Base-by-base conservation (phyloP, 176 grass and related monocot species). In the Metroxylon sagu region DNA sequence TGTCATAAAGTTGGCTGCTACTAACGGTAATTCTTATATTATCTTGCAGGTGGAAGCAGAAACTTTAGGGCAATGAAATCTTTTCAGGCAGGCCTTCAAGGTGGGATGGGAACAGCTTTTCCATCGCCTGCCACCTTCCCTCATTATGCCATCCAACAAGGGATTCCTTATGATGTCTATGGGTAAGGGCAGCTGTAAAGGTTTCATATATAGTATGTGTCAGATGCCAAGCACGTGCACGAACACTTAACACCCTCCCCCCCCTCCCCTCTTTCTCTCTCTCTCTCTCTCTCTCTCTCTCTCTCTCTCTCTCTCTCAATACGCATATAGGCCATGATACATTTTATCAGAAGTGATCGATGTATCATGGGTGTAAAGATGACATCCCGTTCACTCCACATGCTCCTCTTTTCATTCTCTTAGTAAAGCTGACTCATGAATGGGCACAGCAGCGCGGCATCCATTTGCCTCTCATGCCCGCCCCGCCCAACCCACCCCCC, bases 41-140 rank as follows among this genome's bases (percentile, higher is more conserved):
- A 53, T 49, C 3, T 49, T 19, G 25, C 64, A 67, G 66, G 53
- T 25, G 66, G 66, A 14, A 56, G 19, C 66, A 69, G 53, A 15
- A 69, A n/a, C 66, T 48, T 57, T 56, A 69, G 66, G 66, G 53
- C 10, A 18, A 68, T 68, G 65, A 68, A 68, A 68, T 68, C 65
- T 39, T 68, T 68, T 68, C 65, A 56, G 14, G 65, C 48, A 66
- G 64, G 49, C 14, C 6, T 53, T 52, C 64, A 66, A 30, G 50
- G 50, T 66, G 66, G 66, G 18, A 25, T 69, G 66, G 18, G 18
- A 8, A 25, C 66, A 69, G 53, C 66, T 69, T 69, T 69, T 25
- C 28, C 66, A 48, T 69, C 59, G 1, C 15, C 66, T 66, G 50
- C 66, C 53, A 43, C 53, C 29, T 48, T 57, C 29, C 53, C 66